Conservation (phyloP, 805 yeast species). For the Yamadazyma endophytica region DNA sequence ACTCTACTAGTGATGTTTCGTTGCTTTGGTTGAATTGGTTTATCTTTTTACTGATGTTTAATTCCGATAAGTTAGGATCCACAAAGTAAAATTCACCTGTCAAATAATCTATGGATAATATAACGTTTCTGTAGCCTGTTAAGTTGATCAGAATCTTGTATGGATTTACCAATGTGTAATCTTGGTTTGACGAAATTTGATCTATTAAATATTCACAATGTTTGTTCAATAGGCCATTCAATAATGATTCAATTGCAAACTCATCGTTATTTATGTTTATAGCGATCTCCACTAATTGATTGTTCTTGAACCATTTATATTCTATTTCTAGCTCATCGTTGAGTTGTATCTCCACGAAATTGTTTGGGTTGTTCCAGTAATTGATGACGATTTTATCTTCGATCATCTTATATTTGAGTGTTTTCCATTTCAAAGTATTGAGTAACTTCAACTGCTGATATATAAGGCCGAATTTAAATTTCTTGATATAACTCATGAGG, state of each 20-base stretch:
- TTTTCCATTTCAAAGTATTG: slow-evolving; percentile 52
- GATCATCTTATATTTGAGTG: slow-evolving; percentile 53
- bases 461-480: slow-evolving; percentile 58
- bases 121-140: slow-evolving; percentile 26
- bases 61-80: slow-evolving; percentile 37
- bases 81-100: slow-evolving; percentile 38
- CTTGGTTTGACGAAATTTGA: slow-evolving; percentile 2
- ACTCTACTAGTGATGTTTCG: slow-evolving; percentile 27
- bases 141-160: slow-evolving; percentile 32
- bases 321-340: slow-evolving; percentile 43
- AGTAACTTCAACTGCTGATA: slow-evolving; percentile 47
- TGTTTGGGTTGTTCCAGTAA: slow-evolving; percentile 59
- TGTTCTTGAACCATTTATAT: slow-evolving; percentile 63
- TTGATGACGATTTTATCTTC: slow-evolving; percentile 50
- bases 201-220: slow-evolving; percentile 33
- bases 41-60: slow-evolving; percentile 24
- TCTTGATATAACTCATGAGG: slow-evolving; percentile 56
- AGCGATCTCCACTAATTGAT: slow-evolving; percentile 28
- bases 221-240: slow-evolving; percentile 33
- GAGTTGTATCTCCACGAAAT: slow-evolving; percentile 61
- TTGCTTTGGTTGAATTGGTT: slow-evolving; percentile 21
- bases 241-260: slow-evolving; percentile 30
- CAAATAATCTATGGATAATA: slow-evolving; percentile 36
- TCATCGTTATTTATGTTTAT: slow-evolving; percentile 16
- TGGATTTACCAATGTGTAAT: slow-evolving; percentile 16